phyloP scores from a whole-genome alignment of 345 rosid species.

The Moricandia moricandioides region DNA sequence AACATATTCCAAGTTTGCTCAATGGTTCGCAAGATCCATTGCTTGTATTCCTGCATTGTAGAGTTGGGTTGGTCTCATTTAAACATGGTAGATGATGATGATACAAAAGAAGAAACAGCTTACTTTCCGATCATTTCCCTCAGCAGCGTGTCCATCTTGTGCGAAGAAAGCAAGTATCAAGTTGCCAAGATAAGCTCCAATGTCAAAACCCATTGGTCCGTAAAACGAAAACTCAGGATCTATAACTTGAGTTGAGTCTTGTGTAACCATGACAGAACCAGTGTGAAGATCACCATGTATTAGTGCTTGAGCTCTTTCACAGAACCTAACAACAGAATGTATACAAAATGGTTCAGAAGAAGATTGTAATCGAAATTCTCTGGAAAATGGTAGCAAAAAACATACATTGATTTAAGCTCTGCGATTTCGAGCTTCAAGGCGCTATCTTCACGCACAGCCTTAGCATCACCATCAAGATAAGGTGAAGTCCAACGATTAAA shows the following conservation, averaged over 20 bases:
- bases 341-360: constrained; percentile 9
- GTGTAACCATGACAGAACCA: constrained; percentile 87
- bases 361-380: not conserved
- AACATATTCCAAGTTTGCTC: constrained; percentile 83
- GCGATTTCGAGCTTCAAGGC: constrained; percentile 73
- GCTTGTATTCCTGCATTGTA: constrained; percentile 57
- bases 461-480: constrained; percentile 77
- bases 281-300: constrained; percentile 98
- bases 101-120: not conserved
- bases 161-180: constrained; percentile 84
- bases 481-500: constrained; percentile 84
- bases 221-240: constrained; percentile 91
- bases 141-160: constrained; percentile 79
- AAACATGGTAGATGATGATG: not conserved
- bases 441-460: constrained; percentile 71
- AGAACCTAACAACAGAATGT: constrained; percentile 55
- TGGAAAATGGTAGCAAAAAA: constrained; percentile 2
- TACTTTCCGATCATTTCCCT: constrained; percentile 70
- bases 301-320: constrained; percentile 92
- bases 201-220: constrained; percentile 94
- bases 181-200: constrained; percentile 92
- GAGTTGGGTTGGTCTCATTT: not conserved
- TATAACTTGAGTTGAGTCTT: constrained; percentile 80
- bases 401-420: constrained; percentile 82
- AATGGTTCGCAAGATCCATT: constrained; percentile 68